These are phyloP conservation scores for Erythrophleum fordii DNA, from an alignment of 306 rosid species.

Conservation along the genomic window DNA sequence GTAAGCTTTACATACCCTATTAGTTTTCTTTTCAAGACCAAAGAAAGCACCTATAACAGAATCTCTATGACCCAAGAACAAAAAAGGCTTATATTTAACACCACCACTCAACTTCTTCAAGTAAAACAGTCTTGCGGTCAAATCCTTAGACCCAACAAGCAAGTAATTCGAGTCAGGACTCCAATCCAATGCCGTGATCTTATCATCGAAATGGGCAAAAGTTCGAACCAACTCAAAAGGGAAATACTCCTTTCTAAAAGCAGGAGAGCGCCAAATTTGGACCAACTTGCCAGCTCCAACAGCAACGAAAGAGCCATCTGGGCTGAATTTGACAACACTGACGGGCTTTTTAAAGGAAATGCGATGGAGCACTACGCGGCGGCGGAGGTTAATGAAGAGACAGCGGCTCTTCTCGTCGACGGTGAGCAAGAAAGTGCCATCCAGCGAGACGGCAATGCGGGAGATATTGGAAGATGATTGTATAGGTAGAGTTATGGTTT, in stretches of 20 bases:
- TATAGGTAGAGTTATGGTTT: conserved; percentile 69
- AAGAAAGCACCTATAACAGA: conserved; percentile 76
- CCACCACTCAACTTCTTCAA: conserved; percentile 49
- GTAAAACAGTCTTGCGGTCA: conserved; percentile 69
- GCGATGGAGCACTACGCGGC: conserved; percentile 84
- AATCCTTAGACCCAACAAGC: conserved; percentile 81
- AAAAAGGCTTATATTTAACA: conserved; percentile 57
- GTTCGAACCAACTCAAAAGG: conserved; percentile 76
- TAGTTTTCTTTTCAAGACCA: conserved; percentile 65
- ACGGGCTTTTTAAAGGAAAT: conserved; percentile 75
- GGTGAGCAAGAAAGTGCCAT: conserved; percentile 74
- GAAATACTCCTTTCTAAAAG: conserved; percentile 62
- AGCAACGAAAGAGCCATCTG: conserved; percentile 66
- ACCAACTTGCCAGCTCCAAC: conserved; percentile 79
- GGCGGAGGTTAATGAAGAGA: conserved; percentile 82
- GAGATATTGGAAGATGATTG: conserved; percentile 81
- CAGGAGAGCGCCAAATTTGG: conserved; percentile 92
- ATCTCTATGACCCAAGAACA: conserved; percentile 87
- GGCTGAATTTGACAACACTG: conserved; percentile 64
- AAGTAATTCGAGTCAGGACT: conserved; percentile 74
- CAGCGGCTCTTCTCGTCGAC: conserved; percentile 82
- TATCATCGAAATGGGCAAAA: conserved; percentile 67
- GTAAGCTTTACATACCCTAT: conserved; percentile 65
- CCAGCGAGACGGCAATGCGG: conserved; percentile 82
- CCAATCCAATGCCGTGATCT: conserved; percentile 75